Conservation (phyloP, 2,329 filamentous ascomycete genomes). For the Trichoderma simmonsii region DNA sequence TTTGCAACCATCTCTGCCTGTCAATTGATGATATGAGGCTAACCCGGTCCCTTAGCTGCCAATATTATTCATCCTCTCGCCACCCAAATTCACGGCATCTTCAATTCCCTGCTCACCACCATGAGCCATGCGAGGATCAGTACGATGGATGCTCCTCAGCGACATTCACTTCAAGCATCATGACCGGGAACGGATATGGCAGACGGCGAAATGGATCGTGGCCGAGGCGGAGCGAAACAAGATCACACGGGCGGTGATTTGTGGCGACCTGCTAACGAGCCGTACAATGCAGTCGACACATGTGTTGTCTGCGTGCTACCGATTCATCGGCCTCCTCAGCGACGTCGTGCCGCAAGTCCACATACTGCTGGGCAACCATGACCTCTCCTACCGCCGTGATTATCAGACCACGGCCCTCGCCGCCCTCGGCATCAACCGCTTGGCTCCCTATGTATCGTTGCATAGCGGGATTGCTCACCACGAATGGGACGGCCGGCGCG, state of each 20-base stretch:
- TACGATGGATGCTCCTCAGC: conserved; percentile 24
- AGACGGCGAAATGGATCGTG: conserved; percentile 25
- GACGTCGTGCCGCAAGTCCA: conserved; percentile 22
- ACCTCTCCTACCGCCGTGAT: conserved; percentile 27
- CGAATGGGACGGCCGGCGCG: conserved; percentile 23
- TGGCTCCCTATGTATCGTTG: conserved; percentile 21
- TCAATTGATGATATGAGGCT: not conserved
- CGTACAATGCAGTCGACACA: conserved; percentile 22
- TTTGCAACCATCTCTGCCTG: not conserved
- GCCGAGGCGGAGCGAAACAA: conserved; percentile 20
- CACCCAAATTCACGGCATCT: not conserved
- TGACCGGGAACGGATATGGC: conserved; percentile 22
- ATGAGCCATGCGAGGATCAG: not conserved
- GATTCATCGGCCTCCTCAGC: conserved; percentile 22
- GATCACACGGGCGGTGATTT: conserved; percentile 22
- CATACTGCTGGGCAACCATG: conserved; percentile 27
- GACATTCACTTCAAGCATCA: conserved; percentile 24
- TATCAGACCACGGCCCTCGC: conserved; percentile 25
- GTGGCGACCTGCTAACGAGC: conserved; percentile 26
- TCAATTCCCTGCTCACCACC: not conserved
- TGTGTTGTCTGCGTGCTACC: conserved; percentile 22
- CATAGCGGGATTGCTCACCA: conserved; percentile 20
- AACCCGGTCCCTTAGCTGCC: not conserved
- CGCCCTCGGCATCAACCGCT: conserved; percentile 21
- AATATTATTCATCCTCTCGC: not conserved